Percentiles rank a stretch among this genome's conserved stretches.
Evolutionary conservation across 176 grass and related monocot genomes (phyloP).

Genomic region (Puccinellia tenuiflora): DNA sequence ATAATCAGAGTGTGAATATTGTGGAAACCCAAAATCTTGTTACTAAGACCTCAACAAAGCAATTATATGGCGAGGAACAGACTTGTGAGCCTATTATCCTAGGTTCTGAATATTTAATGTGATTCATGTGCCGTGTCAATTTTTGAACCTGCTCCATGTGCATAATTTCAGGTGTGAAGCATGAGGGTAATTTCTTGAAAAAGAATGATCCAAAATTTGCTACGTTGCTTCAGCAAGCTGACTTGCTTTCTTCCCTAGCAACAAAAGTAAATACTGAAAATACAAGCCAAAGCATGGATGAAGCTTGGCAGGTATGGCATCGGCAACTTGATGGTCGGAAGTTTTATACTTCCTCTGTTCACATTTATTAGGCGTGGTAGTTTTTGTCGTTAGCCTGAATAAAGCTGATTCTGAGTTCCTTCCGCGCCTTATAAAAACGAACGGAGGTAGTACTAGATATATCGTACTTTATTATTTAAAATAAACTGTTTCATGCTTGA

Average conservation of each 20-base stretch:
- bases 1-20: slow-evolving; percentile 21
- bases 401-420: too few species aligned
- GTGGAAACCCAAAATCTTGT: slow-evolving; percentile 21
- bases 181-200: slow-evolving; percentile 54
- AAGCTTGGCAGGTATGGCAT: slow-evolving; percentile 80
- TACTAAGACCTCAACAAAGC: slow-evolving; percentile 13
- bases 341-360: too few species aligned
- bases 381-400: too few species aligned
- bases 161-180: slow-evolving; percentile 49
- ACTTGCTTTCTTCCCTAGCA: slow-evolving; percentile 79
- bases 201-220: slow-evolving; percentile 83
- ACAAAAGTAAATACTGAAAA: slow-evolving; percentile 74
- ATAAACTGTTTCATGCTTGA: slow-evolving; percentile 3
- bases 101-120: slow-evolving; percentile 2
- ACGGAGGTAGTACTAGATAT: too few species aligned
- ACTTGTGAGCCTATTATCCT: slow-evolving; percentile 14
- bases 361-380: too few species aligned
- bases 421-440: too few species aligned
- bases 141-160: slow-evolving; percentile 7
- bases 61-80: slow-evolving; percentile 11
- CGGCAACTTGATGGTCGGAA: background rate
- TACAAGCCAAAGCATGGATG: slow-evolving; percentile 72
- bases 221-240: slow-evolving; percentile 79
- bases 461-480: background rate
- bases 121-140: background rate